Evolutionary conservation across 2,329 filamentous ascomycete species (phyloP).

Genomic region (Penicillium sp.): DNA sequence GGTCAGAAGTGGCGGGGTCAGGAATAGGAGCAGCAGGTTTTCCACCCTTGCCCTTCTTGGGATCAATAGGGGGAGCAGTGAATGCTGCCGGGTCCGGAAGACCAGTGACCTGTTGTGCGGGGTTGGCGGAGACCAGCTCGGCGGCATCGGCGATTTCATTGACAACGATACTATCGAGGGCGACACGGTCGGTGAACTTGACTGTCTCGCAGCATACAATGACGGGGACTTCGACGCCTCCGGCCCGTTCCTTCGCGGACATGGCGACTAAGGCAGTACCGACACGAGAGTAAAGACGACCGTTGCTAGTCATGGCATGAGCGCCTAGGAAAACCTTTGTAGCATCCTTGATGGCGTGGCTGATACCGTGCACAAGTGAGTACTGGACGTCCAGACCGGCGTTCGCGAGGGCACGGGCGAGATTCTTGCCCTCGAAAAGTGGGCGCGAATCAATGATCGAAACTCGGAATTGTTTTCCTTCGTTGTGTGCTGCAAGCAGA

Average conservation of each 20-base stretch:
- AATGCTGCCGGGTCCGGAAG: constrained; percentile 28
- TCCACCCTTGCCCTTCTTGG: constrained; percentile 31
- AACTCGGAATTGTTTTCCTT: constrained; percentile 77
- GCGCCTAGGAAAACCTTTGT: constrained; percentile 81
- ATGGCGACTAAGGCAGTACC: constrained; percentile 87
- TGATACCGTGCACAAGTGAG: constrained; percentile 74
- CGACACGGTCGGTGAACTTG: constrained; percentile 89
- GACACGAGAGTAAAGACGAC: constrained; percentile 80
- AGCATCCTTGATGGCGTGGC: constrained; percentile 68
- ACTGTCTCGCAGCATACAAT: constrained; percentile 91
- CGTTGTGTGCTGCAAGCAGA: constrained; percentile 67
- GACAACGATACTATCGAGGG: constrained; percentile 86
- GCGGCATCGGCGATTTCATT: constrained; percentile 86
- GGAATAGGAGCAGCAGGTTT: constrained; percentile 26
- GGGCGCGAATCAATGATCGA: constrained; percentile 78
- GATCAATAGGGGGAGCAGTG: constrained; percentile 20
- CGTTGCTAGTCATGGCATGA: constrained; percentile 94
- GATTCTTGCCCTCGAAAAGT: constrained; percentile 66
- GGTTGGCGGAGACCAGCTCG: constrained; percentile 52
- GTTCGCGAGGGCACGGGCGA: constrained; percentile 69
- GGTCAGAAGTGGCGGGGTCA: constrained; percentile 24
- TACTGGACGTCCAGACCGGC: constrained; percentile 78
- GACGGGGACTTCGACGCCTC: constrained; percentile 69
- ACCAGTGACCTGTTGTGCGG: constrained; percentile 34
- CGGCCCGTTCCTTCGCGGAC: constrained; percentile 65